Base-by-base conservation (phyloP, 352 stramenopile species). In the Blastocystis sp. region DNA sequence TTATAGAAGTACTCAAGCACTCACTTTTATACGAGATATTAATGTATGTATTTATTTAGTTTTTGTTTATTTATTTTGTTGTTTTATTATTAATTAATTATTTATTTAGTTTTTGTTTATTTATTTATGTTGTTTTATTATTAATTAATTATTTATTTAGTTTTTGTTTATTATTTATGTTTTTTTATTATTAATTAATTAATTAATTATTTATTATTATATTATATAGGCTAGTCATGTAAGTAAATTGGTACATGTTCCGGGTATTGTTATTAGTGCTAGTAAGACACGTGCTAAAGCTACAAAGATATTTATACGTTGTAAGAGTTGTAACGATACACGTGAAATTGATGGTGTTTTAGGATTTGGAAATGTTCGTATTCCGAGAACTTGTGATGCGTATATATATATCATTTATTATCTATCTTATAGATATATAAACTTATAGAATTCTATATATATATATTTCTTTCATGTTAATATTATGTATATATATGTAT, bases 191-290 rank as follows among this genome's bases (percentile, higher is more conserved):
- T n/a, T n/a, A n/a, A 59, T 59, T 48, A 47, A 16, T 52, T 36
- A 49, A 23, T 1, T 19, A 1, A 23, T n/a, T 32, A 21, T 9
- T n/a, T 2, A n/a, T 41, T 31, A 7, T 2, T 2, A 19, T 43
- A 2, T 23, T 7, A 35, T 67, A 5, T 35, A 41, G 28, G 68
- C 68, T 4, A 35, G 55, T 19, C 36, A 73, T 18, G 52, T 73
- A 31, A 73, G 73, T 44, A 66, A 48, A 25, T 64, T 73, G 11
- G 41, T 73, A 10, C 30, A 48, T n/a, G 68, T 80, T 7, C 86
- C 86, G 0, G 89, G 89, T 10, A 96, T 98, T 64, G 77, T 97
- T 42, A 93, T 95, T 67, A 92, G 80, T 41, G 85, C 86, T 41
- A 88, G 78, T 23, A 76, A 82, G 34, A 80, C 93, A 41, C 76